A percentile compares a stretch with the other conserved stretches of the same genome.
phyloP scores from a whole-genome alignment of 768 basidiomycete species.

The Pleurotus tuber-regium region DNA sequence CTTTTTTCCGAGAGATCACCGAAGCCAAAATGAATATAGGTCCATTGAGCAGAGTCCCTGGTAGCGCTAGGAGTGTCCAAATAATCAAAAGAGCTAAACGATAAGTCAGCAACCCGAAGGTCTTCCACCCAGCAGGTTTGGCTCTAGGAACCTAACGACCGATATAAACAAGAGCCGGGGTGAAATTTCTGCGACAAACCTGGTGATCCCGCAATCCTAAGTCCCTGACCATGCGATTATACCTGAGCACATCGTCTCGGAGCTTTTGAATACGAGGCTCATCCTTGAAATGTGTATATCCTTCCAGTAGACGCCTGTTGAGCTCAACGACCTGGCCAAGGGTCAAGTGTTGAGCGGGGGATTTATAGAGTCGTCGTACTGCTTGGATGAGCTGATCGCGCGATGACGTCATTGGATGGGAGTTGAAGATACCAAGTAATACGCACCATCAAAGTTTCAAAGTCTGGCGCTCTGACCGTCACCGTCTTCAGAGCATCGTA shows the following conservation, averaged over 20 bases:
- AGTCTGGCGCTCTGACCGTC: constrained; percentile 93
- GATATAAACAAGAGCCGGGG: constrained; percentile 6
- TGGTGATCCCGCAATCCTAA: constrained; percentile 94
- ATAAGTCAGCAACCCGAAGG: constrained; percentile 79
- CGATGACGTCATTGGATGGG: constrained; percentile 7
- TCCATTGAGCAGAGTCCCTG: constrained; percentile 87
- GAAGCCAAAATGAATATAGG: constrained; percentile 93
- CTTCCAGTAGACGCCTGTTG: constrained; percentile 89
- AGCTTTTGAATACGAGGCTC: constrained; percentile 86
- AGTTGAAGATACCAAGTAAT: background rate
- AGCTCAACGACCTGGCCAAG: constrained; percentile 95
- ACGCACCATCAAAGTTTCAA: constrained; percentile 93
- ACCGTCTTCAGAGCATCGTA: constrained; percentile 95
- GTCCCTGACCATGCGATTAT: constrained; percentile 85
- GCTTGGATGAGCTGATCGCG: constrained; percentile 84
- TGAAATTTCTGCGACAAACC: constrained; percentile 33
- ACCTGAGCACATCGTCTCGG: constrained; percentile 77
- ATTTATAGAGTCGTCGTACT: constrained; percentile 88
- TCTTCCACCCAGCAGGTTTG: constrained; percentile 84
- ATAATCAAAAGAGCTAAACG: constrained; percentile 71
- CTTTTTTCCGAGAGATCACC: constrained; percentile 83
- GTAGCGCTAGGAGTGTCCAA: constrained; percentile 85
- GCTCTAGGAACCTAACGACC: constrained; percentile 75
- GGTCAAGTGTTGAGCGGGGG: constrained; percentile 91
- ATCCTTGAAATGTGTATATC: constrained; percentile 89